These are phyloP conservation scores for Hapsidospora chrysogenum DNA, from an alignment of 495 filamentous ascomycete species.

Conservation along the genomic window DNA sequence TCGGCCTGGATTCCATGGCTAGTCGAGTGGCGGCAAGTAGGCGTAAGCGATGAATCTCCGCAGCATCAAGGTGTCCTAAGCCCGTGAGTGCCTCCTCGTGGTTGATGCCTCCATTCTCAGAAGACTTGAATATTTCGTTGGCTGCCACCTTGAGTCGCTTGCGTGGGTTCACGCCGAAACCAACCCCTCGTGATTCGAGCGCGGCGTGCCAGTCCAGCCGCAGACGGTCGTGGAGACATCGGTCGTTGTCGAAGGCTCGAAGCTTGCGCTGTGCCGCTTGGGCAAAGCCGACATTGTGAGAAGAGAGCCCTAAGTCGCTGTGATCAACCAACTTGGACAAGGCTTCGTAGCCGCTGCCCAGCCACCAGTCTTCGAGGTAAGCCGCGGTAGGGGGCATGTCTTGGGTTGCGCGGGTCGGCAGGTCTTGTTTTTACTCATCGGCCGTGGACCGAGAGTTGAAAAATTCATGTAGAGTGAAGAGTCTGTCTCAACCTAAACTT, in stretches of 20 bases:
- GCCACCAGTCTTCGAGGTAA: slow-evolving; percentile 1
- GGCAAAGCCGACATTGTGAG: not conserved
- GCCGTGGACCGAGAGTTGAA: no score
- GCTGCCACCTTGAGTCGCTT: not conserved
- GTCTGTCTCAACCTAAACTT: no score
- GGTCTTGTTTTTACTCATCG: no score
- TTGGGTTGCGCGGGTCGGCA: no score
- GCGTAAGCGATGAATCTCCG: not conserved
- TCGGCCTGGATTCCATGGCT: not conserved
- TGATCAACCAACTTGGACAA: not conserved
- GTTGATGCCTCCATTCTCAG: not conserved
- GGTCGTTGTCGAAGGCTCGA: slow-evolving; percentile 1
- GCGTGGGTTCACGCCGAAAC: not conserved
- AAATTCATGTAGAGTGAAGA: no score
- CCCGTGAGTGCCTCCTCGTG: not conserved
- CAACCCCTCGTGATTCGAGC: not conserved
- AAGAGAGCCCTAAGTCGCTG: not conserved
- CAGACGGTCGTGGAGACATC: not conserved
- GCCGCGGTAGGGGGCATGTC: slow-evolving; percentile 1
- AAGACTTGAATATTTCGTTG: not conserved
- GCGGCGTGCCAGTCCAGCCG: not conserved
- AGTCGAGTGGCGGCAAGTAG: not conserved
- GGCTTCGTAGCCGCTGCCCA: not conserved
- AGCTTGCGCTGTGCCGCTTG: not conserved
- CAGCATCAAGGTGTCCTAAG: not conserved